Percentiles rank a stretch among this genome's conserved stretches.
Conservation (phyloP, 169 alveolate species). For the Plasmodium sp. region DNA sequence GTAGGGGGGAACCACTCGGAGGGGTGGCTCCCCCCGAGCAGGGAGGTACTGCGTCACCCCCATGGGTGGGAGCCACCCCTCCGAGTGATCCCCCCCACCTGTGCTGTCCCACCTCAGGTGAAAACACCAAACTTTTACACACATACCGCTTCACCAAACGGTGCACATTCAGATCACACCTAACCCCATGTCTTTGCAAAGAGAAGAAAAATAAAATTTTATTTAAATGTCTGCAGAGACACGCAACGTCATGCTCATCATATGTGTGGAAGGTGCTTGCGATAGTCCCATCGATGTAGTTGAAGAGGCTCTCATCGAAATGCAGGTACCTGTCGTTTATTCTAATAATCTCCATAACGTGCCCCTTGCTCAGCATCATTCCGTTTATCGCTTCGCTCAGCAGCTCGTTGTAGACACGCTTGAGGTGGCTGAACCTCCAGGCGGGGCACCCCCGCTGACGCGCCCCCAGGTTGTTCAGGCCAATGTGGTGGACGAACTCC, state of each 20-base stretch:
- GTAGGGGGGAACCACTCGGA: background rate
- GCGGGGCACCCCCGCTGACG: background rate
- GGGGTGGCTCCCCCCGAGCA: background rate
- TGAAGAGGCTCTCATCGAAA: constrained; percentile 25
- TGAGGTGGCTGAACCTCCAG: constrained; percentile 8
- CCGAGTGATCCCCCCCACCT: background rate
- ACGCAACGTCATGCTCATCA: constrained; percentile 56
- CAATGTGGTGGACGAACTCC: constrained; percentile 58
- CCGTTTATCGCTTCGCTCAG: background rate
- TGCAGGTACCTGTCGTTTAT: constrained; percentile 35
- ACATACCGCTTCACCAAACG: constrained; percentile 43
- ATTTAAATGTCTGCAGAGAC: constrained; percentile 23
- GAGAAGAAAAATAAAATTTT: constrained; percentile 26
- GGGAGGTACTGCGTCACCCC: background rate
- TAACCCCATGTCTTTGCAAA: background rate
- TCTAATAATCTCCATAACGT: background rate
- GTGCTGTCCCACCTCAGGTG: background rate
- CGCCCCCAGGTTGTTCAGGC: background rate
- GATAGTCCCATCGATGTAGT: constrained; percentile 15
- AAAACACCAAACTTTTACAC: constrained; percentile 38
- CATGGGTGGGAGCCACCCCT: background rate
- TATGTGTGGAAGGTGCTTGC: background rate
- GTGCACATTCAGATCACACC: background rate
- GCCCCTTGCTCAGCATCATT: background rate
- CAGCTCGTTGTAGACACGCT: background rate